Percentiles rank a stretch among this genome's conserved stretches.
Conservation (phyloP, 176 grass and related monocot species). For the Carex kokanica region DNA sequence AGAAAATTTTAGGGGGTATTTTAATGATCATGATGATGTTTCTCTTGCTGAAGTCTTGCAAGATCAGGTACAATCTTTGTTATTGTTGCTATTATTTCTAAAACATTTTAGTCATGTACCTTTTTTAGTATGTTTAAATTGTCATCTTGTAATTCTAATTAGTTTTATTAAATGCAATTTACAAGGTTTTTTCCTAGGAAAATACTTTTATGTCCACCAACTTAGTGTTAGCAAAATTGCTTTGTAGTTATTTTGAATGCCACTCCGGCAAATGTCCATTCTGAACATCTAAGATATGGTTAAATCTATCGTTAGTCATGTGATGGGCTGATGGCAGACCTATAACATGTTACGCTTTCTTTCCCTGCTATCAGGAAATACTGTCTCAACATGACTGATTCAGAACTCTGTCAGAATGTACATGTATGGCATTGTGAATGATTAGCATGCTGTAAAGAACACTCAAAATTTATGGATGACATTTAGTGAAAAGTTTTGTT, state of each 20-base stretch:
- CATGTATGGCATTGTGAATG: background rate
- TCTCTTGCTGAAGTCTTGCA: conserved; percentile 74
- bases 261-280: background rate
- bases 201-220: background rate
- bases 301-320: background rate
- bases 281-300: background rate
- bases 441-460: background rate
- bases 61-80: conserved; percentile 50
- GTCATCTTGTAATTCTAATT: background rate
- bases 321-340: too few species aligned
- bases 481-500: background rate
- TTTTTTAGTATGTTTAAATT: background rate
- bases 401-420: background rate
- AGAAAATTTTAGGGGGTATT: conserved; percentile 57
- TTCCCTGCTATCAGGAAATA: background rate
- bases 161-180: background rate
- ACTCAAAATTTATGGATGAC: background rate
- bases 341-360: background rate
- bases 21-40: conserved; percentile 51
- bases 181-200: background rate
- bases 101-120: background rate
- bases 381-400: background rate
- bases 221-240: background rate
- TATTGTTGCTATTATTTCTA: background rate
- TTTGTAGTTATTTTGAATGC: background rate